Base-by-base conservation (phyloP, 176 grass and related monocot genomes). In the Melocanna baccifera region DNA sequence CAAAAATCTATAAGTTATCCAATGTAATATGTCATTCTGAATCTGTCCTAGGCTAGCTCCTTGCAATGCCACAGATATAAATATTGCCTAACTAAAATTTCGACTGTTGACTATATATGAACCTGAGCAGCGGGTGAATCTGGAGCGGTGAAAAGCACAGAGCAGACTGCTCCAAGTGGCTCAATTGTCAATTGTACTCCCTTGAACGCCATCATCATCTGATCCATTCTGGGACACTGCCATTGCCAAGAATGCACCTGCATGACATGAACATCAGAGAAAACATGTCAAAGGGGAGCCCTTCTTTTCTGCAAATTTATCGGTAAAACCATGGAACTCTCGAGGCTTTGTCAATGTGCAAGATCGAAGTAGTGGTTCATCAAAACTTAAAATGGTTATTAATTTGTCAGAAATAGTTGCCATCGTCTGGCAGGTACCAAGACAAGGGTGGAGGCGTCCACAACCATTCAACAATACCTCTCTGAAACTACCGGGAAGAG, bases 231-330 rank as follows among this genome's bases (percentile, higher is more conserved):
- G 71, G n/a, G n/a, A n/a, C 40, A 90, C 50, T 39, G 89, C 96
- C 96, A 98, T 98, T 58, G 96, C 91, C 69, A 85, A n/a, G 76
- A 98, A 98, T 13, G 96, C 96, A 47, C 93, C 96, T 98, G 77
- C 59, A 67, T 62, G 29, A 45, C 10, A 78, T 67, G 13, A 79
- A 20, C 41, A 83, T 39, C 36, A n/a, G 25, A 41, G 19, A 13
- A 7, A 65, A 39, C 0, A 29, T 29, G 9, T 82, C 36, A 58
- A 42, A 19, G 1, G 4, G 42, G 12, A 71, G 18, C 13, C 18
- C 19, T 12, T 85, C 25, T 67, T 55, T 30, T 40, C 41, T 30
- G 37, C 7, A 39, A 84, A 6, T 12, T 16, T 73, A 10, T 42
- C 18, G 12, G 64, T 43, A 47, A 75, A 48, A 50, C 2, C 12